Base-by-base conservation (phyloP, 495 filamentous ascomycete genomes). In the Tuber borchii region DNA sequence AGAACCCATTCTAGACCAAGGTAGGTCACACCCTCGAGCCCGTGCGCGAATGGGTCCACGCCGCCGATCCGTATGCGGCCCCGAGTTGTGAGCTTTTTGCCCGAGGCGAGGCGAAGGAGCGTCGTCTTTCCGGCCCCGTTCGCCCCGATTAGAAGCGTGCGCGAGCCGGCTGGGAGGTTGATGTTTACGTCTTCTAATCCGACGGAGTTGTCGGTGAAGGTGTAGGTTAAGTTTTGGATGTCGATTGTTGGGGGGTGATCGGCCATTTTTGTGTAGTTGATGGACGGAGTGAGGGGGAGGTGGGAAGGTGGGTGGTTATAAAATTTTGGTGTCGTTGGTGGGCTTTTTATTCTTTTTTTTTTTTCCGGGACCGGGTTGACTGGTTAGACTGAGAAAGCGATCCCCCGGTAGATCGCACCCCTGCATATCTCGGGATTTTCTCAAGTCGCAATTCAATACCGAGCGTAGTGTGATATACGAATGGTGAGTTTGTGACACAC, bases 51-150 rank as follows among this genome's bases (percentile, higher is more conserved):
- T 12, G 95, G 95, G 85, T 98, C 96, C 43, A 92, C 88, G 72
- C 92, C 93, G 46, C 88, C 90, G 65, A 99, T 90, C 74, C 84
- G 83, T 80, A 99, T 90, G 37, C 89, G 90, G 78, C 87, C 85
- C 43, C 84, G 84, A 0, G 96, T 96, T 3, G 95, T 91, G 74
- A 99, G 90, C 37, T 93, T 93, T 84, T 97, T 98, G 77, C 95
- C 95, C n/a, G 82, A 82, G 20, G 78, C 71, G 44, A 93, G 87
- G 74, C 91, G 94, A 68, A 99, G 91, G 45, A 99, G 90, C 4
- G 95, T 98, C 34, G 96, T 98, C 83, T 99, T 99, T 65, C 95
- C 95, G 26, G 96, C 95, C 81, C 95, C 95, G 84, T 99, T 99
- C 75, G 96, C 91, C 82, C 95, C 95, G 81, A 98, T 97, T 16